These are phyloP conservation scores for Gracilariopsis chorda DNA, from an alignment of 23 red algal genomes.

Conservation along the genomic window DNA sequence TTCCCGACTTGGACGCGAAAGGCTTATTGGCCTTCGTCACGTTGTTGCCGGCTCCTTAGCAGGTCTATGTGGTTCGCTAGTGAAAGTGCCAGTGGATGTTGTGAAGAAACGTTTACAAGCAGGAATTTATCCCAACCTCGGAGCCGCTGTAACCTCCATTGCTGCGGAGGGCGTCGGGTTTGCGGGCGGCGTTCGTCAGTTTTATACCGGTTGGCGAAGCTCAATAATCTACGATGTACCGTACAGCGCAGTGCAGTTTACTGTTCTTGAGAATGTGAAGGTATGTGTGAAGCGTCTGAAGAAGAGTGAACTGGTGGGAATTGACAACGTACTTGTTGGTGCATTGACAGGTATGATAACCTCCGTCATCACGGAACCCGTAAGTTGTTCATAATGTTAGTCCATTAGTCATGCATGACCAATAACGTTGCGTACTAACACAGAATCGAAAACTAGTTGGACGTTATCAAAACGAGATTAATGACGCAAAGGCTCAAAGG, in stretches of 20 bases:
- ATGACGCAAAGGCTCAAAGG: conserved; percentile 59
- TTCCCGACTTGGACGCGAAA: not conserved
- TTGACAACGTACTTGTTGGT: conserved; percentile 63
- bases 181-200: conserved; percentile 17
- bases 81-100: conserved; percentile 67
- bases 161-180: not conserved
- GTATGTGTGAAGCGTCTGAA: not conserved
- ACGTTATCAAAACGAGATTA: conserved; percentile 75
- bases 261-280: conserved; percentile 68
- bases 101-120: conserved; percentile 81
- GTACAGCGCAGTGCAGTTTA: conserved; percentile 74
- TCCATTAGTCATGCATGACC: not conserved
- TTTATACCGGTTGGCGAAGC: conserved; percentile 62
- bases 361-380: conserved; percentile 69
- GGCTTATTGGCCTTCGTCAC: conserved; percentile 47
- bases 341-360: conserved; percentile 77
- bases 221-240: conserved; percentile 75
- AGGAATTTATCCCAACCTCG: conserved; percentile 48
- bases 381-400: not conserved
- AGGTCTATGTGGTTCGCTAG: conserved; percentile 66
- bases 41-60: conserved; percentile 66
- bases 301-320: conserved; percentile 12
- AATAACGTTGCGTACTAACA: not conserved
- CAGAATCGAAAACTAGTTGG: conserved; percentile 16
- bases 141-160: conserved; percentile 36